phyloP scores from a whole-genome alignment of 1,284 basidiomycete genomes.

The Ustilago vetiveriae region DNA sequence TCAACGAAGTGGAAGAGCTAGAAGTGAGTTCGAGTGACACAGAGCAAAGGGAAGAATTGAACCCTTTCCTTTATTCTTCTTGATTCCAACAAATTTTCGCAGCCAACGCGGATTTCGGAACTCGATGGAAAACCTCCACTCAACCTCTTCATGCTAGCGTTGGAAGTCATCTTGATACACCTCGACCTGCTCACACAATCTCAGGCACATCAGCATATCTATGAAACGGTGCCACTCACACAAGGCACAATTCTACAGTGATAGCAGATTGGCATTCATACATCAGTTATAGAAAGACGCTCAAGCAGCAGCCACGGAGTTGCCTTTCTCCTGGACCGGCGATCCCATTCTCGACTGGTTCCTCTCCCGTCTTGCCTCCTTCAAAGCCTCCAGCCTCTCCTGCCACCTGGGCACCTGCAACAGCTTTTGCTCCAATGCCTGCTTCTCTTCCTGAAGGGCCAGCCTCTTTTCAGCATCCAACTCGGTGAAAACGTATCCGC shows the following conservation, averaged over 20 bases:
- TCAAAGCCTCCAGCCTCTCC: conserved; percentile 78
- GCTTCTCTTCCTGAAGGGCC: conserved; percentile 90
- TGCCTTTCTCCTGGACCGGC: conserved; percentile 22
- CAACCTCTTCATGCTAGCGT: neutral
- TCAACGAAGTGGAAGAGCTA: neutral
- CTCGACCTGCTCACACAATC: too few relatives aligned
- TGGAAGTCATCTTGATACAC: neutral
- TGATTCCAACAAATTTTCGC: conserved; percentile 29
- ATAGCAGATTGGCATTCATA: too few relatives aligned
- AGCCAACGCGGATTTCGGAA: conserved; percentile 20
- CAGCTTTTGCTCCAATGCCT: conserved; percentile 66
- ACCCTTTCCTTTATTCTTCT: conserved; percentile 15
- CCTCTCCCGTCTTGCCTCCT: conserved; percentile 59
- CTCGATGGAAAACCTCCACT: conserved; percentile 4
- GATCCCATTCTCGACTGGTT: conserved; percentile 8
- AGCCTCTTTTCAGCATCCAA: conserved; percentile 90
- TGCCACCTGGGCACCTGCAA: conserved; percentile 79
- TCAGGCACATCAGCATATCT: too few relatives aligned
- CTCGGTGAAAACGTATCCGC: conserved; percentile 78
- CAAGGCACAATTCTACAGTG: too few relatives aligned
- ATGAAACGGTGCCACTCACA: too few relatives aligned
- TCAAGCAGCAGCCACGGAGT: conserved; percentile 23
- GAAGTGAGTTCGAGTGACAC: neutral
- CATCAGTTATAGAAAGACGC: too few relatives aligned
- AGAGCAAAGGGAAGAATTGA: neutral